Evolutionary conservation across 352 stramenopile species (phyloP).

Genomic region (Globisporangium cederbergense): DNA sequence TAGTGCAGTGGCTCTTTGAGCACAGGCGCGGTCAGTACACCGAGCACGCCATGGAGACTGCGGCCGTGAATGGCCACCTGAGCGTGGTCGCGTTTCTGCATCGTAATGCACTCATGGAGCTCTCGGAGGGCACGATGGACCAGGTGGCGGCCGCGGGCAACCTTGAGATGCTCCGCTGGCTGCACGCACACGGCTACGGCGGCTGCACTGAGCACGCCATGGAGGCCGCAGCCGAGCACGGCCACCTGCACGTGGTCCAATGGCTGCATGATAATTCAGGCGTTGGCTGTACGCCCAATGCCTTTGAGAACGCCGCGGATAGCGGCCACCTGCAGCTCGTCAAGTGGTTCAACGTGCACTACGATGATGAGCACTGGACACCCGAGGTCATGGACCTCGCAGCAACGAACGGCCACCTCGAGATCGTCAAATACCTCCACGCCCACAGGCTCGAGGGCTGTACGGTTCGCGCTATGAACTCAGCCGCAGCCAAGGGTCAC

Average conservation of each 20-base stretch:
- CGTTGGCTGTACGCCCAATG: conserved; percentile 16
- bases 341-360: conserved; percentile 17
- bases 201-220: conserved; percentile 18
- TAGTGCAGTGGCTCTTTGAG: conserved; percentile 23
- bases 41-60: conserved; percentile 7
- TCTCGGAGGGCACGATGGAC: conserved; percentile 17
- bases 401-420: conserved; percentile 13
- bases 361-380: conserved; percentile 12
- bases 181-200: conserved; percentile 16
- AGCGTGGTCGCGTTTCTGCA: conserved; percentile 8
- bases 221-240: conserved; percentile 21
- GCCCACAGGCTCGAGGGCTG: conserved; percentile 13
- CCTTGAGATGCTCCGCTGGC: conserved; percentile 28
- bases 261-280: conserved; percentile 19
- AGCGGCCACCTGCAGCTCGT: conserved; percentile 17
- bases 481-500: conserved; percentile 9
- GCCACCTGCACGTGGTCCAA: conserved; percentile 22
- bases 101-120: neutral
- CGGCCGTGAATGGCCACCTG: conserved; percentile 15
- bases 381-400: conserved; percentile 14
- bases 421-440: conserved; percentile 20
- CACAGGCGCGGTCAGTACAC: conserved; percentile 3
- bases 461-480: conserved; percentile 15
- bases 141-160: conserved; percentile 15
- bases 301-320: conserved; percentile 20